These are phyloP conservation scores for Lepidium aucheri DNA, from an alignment of 345 rosid species.

Conservation along the genomic window DNA sequence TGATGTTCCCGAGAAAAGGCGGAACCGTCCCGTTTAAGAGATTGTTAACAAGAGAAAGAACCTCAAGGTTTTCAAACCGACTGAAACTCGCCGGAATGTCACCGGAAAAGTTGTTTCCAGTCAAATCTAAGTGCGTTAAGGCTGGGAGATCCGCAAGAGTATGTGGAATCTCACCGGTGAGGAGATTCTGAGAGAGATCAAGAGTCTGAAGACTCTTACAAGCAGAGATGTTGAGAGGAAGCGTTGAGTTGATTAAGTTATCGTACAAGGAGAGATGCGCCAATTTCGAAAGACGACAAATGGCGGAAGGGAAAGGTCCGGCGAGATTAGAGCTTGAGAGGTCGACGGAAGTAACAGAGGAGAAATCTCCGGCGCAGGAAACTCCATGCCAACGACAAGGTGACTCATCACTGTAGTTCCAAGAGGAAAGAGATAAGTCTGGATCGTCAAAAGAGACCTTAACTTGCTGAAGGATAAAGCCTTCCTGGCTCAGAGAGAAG, in stretches of 20 bases:
- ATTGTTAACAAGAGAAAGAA: constrained; percentile 67
- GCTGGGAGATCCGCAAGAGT: constrained; percentile 49
- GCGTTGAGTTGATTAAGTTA: constrained; percentile 56
- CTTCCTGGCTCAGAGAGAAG: constrained; percentile 57
- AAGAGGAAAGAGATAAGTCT: constrained; percentile 43
- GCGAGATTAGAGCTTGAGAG: constrained; percentile 45
- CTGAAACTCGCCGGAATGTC: constrained; percentile 66
- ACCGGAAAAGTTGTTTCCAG: constrained; percentile 89
- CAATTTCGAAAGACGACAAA: constrained; percentile 61
- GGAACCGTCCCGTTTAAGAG: constrained; percentile 70
- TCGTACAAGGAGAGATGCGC: constrained; percentile 43
- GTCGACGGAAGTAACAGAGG: constrained; percentile 58
- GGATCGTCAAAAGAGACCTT: constrained; percentile 52
- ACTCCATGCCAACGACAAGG: constrained; percentile 64
- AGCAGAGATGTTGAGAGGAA: constrained; percentile 54
- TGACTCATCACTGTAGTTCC: constrained; percentile 40
- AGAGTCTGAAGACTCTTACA: constrained; percentile 56
- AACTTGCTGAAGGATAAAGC: constrained; percentile 42
- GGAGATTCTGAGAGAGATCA: constrained; percentile 72
- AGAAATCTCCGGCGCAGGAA: constrained; percentile 33
- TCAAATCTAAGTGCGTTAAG: constrained; percentile 53
- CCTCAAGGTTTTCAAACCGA: constrained; percentile 63
- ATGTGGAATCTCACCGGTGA: constrained; percentile 59
- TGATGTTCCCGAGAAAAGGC: constrained; percentile 55
- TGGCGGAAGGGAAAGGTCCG: constrained; percentile 70